Conservation (phyloP, 495 filamentous ascomycete species). For the Penicillium steckii region DNA sequence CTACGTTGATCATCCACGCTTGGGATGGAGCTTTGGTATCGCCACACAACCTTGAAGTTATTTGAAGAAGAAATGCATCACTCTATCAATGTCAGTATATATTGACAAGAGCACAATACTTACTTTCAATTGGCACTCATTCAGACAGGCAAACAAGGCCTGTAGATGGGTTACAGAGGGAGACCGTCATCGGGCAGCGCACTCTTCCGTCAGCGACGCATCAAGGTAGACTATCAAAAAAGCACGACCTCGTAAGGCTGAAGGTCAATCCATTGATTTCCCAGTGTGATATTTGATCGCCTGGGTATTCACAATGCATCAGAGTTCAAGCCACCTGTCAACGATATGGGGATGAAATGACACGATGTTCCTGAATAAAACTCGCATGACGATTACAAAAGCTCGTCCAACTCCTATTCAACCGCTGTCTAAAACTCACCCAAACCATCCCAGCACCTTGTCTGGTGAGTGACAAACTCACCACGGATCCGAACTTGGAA, state of each 20-base stretch:
- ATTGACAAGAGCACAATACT: neutral
- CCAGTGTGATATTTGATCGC: conserved; percentile 5
- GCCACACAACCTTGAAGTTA: no score
- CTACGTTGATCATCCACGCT: no score
- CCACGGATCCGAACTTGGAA: neutral
- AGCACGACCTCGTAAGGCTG: neutral
- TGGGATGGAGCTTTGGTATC: no score
- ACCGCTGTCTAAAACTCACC: no score
- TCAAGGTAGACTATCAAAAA: no score
- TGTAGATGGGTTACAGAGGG: neutral
- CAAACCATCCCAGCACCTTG: no score
- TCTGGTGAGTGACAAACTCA: neutral
- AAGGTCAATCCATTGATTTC: neutral
- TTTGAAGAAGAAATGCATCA: no score
- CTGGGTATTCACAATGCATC: conserved; percentile 6
- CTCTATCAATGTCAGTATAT: neutral
- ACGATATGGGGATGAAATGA: conserved; percentile 4
- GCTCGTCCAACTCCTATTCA: neutral
- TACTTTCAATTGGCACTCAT: neutral
- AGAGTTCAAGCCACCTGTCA: conserved; percentile 1
- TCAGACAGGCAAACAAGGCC: neutral
- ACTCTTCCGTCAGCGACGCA: conserved; percentile 1
- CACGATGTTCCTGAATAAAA: conserved; percentile 8
- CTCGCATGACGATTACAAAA: neutral
- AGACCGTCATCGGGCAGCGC: neutral